phyloP scores from a whole-genome alignment of 73 alveolate genomes.

The Paraurostyla sp. region DNA sequence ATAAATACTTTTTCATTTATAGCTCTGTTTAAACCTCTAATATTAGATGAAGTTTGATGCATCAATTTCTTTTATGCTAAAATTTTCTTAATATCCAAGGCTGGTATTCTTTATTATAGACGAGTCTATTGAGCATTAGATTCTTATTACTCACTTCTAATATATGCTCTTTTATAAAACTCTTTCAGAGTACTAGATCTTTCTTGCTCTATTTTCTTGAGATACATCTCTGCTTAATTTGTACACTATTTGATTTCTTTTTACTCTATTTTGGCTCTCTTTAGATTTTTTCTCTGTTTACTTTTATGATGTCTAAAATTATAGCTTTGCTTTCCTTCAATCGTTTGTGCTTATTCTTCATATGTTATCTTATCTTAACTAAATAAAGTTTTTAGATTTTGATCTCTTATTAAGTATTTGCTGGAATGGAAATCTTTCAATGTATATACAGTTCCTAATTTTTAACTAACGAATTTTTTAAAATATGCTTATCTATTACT shows the following conservation, averaged over 20 bases:
- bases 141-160: neutral
- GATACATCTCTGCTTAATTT: slow-evolving; percentile 28
- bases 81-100: neutral
- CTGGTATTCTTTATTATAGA: neutral
- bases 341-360: slow-evolving; percentile 9
- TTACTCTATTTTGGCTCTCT: neutral
- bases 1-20: neutral
- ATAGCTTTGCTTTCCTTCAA: slow-evolving; percentile 51
- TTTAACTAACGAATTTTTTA: slow-evolving; percentile 33
- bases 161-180: neutral
- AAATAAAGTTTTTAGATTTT: neutral
- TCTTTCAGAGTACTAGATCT: neutral
- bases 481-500: slow-evolving; percentile 47
- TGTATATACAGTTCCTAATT: slow-evolving; percentile 54
- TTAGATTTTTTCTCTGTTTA: neutral
- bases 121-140: neutral
- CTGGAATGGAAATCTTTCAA: slow-evolving; percentile 13
- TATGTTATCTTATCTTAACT: slow-evolving; percentile 25
- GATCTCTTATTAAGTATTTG: neutral
- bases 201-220: neutral
- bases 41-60: no score
- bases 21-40: no score
- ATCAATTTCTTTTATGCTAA: no score
- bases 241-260: neutral
- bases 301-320: slow-evolving; percentile 17